Evolutionary conservation across 208 protist genomes (phyloP).

Genomic region (Trichomonas gallinae): DNA sequence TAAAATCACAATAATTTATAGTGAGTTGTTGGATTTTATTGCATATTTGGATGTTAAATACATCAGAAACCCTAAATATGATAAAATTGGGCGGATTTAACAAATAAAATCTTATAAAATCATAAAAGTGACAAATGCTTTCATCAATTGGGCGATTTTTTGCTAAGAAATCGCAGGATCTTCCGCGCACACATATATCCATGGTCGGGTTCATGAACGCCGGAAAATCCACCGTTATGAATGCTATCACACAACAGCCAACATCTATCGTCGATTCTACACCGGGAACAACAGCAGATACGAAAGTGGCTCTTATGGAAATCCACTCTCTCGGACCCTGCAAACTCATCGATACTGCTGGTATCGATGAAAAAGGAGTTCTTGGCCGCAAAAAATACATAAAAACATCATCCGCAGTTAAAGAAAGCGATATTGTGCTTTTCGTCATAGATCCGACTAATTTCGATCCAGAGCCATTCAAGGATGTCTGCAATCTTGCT

Average conservation of each 20-base stretch:
- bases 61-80: background rate
- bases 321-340: conserved; percentile 42
- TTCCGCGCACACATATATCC: conserved; percentile 36
- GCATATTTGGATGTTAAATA: background rate
- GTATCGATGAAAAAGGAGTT: conserved; percentile 39
- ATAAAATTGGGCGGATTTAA: background rate
- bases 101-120: background rate
- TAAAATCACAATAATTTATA: no score
- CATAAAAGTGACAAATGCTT: background rate
- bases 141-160: background rate
- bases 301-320: conserved; percentile 49
- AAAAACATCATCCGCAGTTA: conserved; percentile 34
- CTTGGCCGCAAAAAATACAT: conserved; percentile 42
- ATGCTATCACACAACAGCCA: conserved; percentile 40
- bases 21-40: background rate
- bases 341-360: conserved; percentile 50
- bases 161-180: background rate
- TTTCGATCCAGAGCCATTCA: background rate
- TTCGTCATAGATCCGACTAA: conserved; percentile 35
- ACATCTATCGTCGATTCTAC: conserved; percentile 49
- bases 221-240: conserved; percentile 50
- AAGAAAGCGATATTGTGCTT: conserved; percentile 41
- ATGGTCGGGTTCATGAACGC: conserved; percentile 46
- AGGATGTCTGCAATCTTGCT: background rate
- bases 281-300: conserved; percentile 49